Evolutionary conservation across 2,329 filamentous ascomycete genomes (phyloP), one percentile per base, ranked within the genome.

Genomic region (Leptographium lundbergii): DNA sequence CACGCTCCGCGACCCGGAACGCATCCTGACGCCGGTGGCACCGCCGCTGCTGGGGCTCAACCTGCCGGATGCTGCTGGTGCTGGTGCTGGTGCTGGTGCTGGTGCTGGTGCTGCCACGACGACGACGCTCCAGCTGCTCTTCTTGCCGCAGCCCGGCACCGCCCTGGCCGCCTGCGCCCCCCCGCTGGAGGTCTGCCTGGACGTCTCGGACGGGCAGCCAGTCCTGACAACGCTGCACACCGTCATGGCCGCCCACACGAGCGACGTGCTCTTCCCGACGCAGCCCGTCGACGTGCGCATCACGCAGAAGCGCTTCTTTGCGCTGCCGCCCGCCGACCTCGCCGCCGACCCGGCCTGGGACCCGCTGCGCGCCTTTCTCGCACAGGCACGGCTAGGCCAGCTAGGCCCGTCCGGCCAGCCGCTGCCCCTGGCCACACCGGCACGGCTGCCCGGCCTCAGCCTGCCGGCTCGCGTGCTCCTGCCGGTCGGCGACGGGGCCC

Each of bases 201-300:
- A 63, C 52, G 55, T 36, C 10, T 13, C 34, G 32, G 45, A n/a
- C 3, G 42, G 17, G 7, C 36, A n/a, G 1, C 58, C 59, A 3
- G 57, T 47, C 6, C 25, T 61, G 17, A 10, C 51, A 7, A n/a
- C 19, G 2, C 42, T 62, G 5, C 60, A 57, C 6, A 70, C 74
- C 48, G 66, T 82, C 32, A 67, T 68, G 42, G 64, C 70, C n/a
- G 66, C 67, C 1, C 69, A 69, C 58, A 61, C 67, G n/a, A 63
- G 68, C 56, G 78, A 82, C 63, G 65, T 78, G 4, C 66, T 81
- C 42, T 69, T 80, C 4, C 79, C 80, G 1, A 59, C 65, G 0
- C 69, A 73, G 36, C 70, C 69, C 54, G 74, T 82, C 55, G 80
- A 83, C 63, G 66, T 78, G 45, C 77, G 78, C 48, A 61, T 81